Evolutionary conservation across 1,139 yeast genomes (phyloP).

Genomic region (Nadsonia starkeyi-henricii): DNA sequence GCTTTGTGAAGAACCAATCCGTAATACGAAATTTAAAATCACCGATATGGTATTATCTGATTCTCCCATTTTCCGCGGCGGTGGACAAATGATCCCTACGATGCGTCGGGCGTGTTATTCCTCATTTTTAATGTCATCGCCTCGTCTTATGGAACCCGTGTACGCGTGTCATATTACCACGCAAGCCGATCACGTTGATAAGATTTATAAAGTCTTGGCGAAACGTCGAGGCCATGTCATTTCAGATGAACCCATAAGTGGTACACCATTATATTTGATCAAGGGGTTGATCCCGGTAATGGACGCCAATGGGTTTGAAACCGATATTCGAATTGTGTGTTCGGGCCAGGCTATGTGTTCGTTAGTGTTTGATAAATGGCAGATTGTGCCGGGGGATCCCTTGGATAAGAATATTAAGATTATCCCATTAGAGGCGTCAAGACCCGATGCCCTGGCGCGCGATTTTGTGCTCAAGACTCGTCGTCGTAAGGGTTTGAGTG

Average conservation of each 20-base stretch:
- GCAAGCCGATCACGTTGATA: slow-evolving; percentile 32
- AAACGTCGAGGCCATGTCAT: slow-evolving; percentile 57
- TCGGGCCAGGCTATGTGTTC: slow-evolving; percentile 68
- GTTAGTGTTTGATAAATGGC: slow-evolving; percentile 58
- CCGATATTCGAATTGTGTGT: slow-evolving; percentile 66
- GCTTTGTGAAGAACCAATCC: slow-evolving; percentile 68
- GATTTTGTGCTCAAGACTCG: slow-evolving; percentile 86
- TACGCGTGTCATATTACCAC: slow-evolving; percentile 52
- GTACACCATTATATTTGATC: slow-evolving; percentile 53
- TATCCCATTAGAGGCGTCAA: slow-evolving; percentile 66
- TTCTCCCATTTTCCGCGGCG: slow-evolving; percentile 35
- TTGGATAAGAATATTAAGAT: slow-evolving; percentile 49
- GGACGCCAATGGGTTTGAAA: slow-evolving; percentile 79
- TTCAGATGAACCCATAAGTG: slow-evolving; percentile 46
- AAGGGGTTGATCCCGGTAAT: slow-evolving; percentile 70
- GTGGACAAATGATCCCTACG: slow-evolving; percentile 74
- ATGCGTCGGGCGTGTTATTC: slow-evolving; percentile 75
- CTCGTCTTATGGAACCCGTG: slow-evolving; percentile 71
- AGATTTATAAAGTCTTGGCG: slow-evolving; percentile 38
- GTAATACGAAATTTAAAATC: slow-evolving; percentile 58
- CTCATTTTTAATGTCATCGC: slow-evolving; percentile 65
- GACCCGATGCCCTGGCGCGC: slow-evolving; percentile 54
- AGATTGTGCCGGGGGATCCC: slow-evolving; percentile 83
- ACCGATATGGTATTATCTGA: slow-evolving; percentile 45
- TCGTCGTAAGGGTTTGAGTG: slow-evolving; percentile 60